Evolutionary conservation across 2,329 filamentous ascomycete species (phyloP), one percentile per base, ranked within the genome.

Genomic region (Exophiala lecanii-corni): DNA sequence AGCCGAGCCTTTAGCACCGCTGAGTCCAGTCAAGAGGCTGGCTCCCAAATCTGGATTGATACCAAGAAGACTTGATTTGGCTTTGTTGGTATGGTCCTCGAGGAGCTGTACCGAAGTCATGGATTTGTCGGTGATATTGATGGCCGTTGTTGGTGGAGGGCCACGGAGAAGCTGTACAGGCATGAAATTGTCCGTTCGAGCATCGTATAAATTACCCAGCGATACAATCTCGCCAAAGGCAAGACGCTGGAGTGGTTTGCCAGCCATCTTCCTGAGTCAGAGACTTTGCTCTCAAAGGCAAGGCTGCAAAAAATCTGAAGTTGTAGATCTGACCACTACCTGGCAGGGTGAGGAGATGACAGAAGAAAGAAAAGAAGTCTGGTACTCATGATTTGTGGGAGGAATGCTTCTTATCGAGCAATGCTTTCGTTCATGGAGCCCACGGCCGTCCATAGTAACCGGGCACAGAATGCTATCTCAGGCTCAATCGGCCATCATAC

Each of bases 141-240:
- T 25, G 12, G 37, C 40, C 7, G 34, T 42, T 9, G 28, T 20
- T 6, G 46, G 50, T 16, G 49, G 31, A 4, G 10, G 30, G 9
- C 15, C 26, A 3, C 47, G 31, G 20, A 55, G 35, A 3, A 55
- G 20, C 9, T 42, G 45, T 2, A 12, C 2, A 2, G 48, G 26
- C 9, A 55, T 18, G 41, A 56, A 56, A 4, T 13, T 41, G 20
- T 55, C 55, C 10, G 26, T 52, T 23, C 50, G 34, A 4, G 51
- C 48, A 46, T 57, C 42, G 43, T 54, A 57, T 7, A 54, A 43
- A 20, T 41, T 50, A 7, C 52, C 55, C 25, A 57, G 32, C 2
- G 43, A 15, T 9, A 37, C 48, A 12, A 35, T n/a, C 23, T 57
- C 47, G 9, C 54, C 54, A 5, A 57, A 40, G 1, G 50, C 48